Evolutionary conservation across 768 basidiomycete species (phyloP).

Genomic region (Lanmaoa pseudosensibilis): DNA sequence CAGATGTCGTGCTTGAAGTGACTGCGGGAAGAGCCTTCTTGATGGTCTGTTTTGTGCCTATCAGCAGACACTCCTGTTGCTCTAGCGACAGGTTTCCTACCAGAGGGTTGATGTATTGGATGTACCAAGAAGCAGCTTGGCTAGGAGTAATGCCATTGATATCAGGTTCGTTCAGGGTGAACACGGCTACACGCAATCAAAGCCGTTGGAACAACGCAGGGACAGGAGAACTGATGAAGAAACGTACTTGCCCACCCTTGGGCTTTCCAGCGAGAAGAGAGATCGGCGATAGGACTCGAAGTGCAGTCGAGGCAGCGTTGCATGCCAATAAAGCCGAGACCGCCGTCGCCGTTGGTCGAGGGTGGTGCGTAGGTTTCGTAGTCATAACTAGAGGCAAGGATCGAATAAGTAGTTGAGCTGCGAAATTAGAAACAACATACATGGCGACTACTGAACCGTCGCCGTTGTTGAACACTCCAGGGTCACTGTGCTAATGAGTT

Average conservation of each 20-base stretch:
- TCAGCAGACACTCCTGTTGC: neutral
- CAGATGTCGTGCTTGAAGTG: constrained; percentile 33
- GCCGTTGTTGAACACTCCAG: constrained; percentile 35
- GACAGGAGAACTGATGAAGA: neutral
- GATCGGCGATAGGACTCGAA: constrained; percentile 36
- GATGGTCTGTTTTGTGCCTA: constrained; percentile 25
- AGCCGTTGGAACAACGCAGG: neutral
- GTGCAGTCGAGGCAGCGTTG: constrained; percentile 38
- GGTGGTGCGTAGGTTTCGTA: constrained; percentile 37
- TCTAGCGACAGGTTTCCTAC: constrained; percentile 18
- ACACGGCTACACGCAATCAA: constrained; percentile 24
- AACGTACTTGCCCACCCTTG: constrained; percentile 35
- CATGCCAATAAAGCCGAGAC: constrained; percentile 41
- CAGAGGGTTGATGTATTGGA: constrained; percentile 36
- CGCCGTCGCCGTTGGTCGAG: constrained; percentile 37
- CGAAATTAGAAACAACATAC: constrained; percentile 15
- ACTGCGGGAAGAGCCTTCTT: constrained; percentile 41
- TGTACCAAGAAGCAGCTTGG: constrained; percentile 39
- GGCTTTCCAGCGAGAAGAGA: constrained; percentile 32
- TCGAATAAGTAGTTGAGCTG: neutral
- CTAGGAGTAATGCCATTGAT: constrained; percentile 28
- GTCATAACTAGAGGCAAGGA: constrained; percentile 31
- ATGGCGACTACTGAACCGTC: constrained; percentile 35
- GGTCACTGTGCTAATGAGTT: constrained; percentile 21
- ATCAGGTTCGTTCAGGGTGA: constrained; percentile 40